These are phyloP conservation scores for Phalaenopsis hybrid DNA, from an alignment of 116 monocot species.

Conservation along the genomic window DNA sequence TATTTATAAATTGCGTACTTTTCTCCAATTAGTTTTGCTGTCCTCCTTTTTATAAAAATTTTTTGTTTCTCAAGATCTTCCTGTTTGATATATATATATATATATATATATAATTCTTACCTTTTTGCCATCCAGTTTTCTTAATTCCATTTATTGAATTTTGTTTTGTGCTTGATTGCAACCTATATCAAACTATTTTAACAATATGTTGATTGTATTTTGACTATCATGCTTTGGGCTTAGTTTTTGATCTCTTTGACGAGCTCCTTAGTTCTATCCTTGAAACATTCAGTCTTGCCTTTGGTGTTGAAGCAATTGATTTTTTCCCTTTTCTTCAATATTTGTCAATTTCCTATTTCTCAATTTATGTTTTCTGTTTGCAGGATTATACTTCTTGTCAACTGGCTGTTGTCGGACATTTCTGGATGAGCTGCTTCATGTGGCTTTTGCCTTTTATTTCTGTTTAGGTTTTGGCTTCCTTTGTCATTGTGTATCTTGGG, in stretches of 20 bases:
- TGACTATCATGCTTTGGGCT: not conserved
- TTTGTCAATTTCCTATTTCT: not conserved
- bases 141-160: not conserved
- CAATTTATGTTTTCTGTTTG: slow-evolving; percentile 18
- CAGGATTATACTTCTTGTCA: slow-evolving; percentile 33
- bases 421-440: slow-evolving; percentile 23
- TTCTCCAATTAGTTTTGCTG: too few relatives aligned
- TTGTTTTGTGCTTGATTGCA: not conserved
- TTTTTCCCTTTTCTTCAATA: not conserved
- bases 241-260: not conserved
- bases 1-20: too few relatives aligned
- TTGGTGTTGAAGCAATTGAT: not conserved
- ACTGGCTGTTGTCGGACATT: slow-evolving; percentile 16
- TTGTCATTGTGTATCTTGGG: slow-evolving; percentile 67
- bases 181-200: not conserved
- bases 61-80: not conserved
- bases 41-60: not conserved
- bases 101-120: too few relatives aligned
- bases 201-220: not conserved
- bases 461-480: slow-evolving; percentile 63
- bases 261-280: not conserved
- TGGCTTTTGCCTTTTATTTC: slow-evolving; percentile 40
- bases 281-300: not conserved
- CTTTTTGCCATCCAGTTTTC: not conserved
- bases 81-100: too few relatives aligned